A percentile compares a stretch with the other conserved stretches of the same genome.
phyloP scores from a whole-genome alignment of 1,139 yeast genomes.

The Tardiomyces blankii region DNA sequence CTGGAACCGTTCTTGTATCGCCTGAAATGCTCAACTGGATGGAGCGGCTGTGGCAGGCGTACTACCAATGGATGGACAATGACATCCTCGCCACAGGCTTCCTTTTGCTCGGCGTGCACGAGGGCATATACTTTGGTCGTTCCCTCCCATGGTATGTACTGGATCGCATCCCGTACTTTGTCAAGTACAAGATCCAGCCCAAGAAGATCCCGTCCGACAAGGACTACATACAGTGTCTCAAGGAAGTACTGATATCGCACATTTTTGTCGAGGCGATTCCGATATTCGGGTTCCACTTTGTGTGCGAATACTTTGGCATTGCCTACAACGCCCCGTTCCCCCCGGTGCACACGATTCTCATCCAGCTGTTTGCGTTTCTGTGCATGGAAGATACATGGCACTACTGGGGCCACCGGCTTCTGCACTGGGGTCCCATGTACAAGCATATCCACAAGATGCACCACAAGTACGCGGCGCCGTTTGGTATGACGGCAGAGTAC shows the following conservation, averaged over 20 bases:
- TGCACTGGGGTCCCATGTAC: slow-evolving; percentile 79
- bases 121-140: slow-evolving; percentile 72
- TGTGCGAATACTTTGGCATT: slow-evolving; percentile 69
- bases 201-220: slow-evolving; percentile 61
- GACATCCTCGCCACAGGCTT: slow-evolving; percentile 79
- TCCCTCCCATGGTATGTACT: slow-evolving; percentile 77
- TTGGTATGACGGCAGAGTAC: slow-evolving; percentile 92
- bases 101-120: slow-evolving; percentile 64
- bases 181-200: slow-evolving; percentile 72
- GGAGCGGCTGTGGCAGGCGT: slow-evolving; percentile 69
- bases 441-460: slow-evolving; percentile 91
- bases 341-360: slow-evolving; percentile 38
- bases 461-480: slow-evolving; percentile 95
- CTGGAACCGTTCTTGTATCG: neutral
- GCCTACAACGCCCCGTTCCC: slow-evolving; percentile 80
- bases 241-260: slow-evolving; percentile 73
- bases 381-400: slow-evolving; percentile 91
- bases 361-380: slow-evolving; percentile 66
- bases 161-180: slow-evolving; percentile 65
- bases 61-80: slow-evolving; percentile 62
- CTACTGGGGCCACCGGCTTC: slow-evolving; percentile 82
- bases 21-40: slow-evolving; percentile 24
- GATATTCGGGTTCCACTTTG: slow-evolving; percentile 91
- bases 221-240: slow-evolving; percentile 89
- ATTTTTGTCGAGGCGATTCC: slow-evolving; percentile 88